Evolutionary conservation across 208 protist genomes (phyloP).

Genomic region (Leishmania martiniquensis): DNA sequence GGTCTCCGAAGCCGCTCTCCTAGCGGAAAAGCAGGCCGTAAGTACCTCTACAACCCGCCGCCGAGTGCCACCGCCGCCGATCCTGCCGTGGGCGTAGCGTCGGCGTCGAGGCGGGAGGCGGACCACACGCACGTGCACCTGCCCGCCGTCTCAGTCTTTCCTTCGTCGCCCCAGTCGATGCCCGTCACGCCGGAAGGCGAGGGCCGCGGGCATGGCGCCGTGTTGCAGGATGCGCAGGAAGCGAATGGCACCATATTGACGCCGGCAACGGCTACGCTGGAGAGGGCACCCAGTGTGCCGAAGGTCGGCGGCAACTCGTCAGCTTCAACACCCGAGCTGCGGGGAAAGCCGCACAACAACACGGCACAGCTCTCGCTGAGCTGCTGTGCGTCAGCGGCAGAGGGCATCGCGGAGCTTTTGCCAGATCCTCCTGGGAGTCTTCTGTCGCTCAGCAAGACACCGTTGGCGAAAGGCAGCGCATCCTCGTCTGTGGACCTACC

Average conservation of each 20-base stretch:
- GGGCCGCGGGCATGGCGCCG: not conserved
- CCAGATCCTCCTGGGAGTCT: not conserved
- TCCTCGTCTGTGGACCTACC: not conserved
- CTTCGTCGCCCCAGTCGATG: not conserved
- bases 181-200: not conserved
- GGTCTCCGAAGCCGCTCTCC: not conserved
- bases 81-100: not conserved
- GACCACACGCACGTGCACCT: conserved; percentile 2
- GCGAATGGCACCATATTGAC: not conserved
- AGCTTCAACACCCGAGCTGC: not conserved
- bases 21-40: not conserved
- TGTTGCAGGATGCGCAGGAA: not conserved
- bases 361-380: not conserved
- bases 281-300: not conserved
- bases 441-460: conserved; percentile 10
- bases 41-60: conserved; percentile 22
- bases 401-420: not conserved
- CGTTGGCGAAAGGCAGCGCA: not conserved
- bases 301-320: not conserved
- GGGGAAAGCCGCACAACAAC: not conserved
- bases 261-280: not conserved
- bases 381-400: not conserved
- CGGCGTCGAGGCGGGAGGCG: not conserved
- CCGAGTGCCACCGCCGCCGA: conserved; percentile 1
- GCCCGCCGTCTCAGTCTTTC: not conserved